Conservation (phyloP, 208 protist species). For the Porcisia hertigi region DNA sequence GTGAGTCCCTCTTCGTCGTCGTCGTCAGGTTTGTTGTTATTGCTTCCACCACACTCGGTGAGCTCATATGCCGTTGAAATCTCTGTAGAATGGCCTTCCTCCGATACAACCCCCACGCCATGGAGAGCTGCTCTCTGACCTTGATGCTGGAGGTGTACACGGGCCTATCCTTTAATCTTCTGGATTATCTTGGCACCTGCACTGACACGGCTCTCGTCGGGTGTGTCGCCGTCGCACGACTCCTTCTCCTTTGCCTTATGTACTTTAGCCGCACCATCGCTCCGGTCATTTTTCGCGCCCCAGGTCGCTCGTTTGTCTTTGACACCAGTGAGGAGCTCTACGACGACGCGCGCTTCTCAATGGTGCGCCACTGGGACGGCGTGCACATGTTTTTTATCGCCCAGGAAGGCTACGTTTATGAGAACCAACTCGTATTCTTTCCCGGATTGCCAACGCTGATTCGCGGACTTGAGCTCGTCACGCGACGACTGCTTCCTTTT, state of each 20-base stretch:
- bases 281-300: constrained; percentile 37
- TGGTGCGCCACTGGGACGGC: constrained; percentile 70
- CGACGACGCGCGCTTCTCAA: constrained; percentile 45
- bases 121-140: not conserved
- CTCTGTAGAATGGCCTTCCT: not conserved
- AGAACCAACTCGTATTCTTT: constrained; percentile 74
- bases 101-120: not conserved
- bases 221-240: constrained; percentile 38
- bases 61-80: too few relatives aligned
- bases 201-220: constrained; percentile 40
- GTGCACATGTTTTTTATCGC: constrained; percentile 83
- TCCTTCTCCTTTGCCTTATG: constrained; percentile 51
- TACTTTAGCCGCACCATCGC: constrained; percentile 39
- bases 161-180: constrained; percentile 25
- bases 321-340: constrained; percentile 59
- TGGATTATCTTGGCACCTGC: constrained; percentile 51
- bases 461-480: constrained; percentile 38
- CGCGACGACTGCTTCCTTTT: constrained; percentile 21
- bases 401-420: constrained; percentile 71
- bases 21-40: too few relatives aligned
- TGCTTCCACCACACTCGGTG: too few relatives aligned
- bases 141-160: constrained; percentile 14
- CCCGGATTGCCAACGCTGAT: constrained; percentile 64
- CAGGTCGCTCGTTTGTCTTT: constrained; percentile 42
- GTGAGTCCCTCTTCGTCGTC: not conserved